Base-by-base conservation (phyloP, 768 basidiomycete genomes). In the Jaapia argillacea region DNA sequence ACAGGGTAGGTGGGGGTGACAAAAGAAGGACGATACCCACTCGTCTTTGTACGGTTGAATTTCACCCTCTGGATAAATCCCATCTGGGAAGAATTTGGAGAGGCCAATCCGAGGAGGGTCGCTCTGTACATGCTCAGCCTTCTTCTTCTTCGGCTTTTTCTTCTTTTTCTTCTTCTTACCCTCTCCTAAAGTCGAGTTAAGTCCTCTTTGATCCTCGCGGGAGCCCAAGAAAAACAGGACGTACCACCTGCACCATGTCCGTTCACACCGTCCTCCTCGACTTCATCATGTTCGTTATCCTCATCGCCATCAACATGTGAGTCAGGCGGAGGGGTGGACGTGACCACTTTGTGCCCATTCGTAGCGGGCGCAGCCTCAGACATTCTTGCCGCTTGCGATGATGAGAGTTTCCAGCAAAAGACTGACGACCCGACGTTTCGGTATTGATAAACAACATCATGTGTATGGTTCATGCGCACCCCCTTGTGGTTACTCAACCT, bases 1-100 rank as follows among this genome's bases (percentile, higher is more conserved):
- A n/a, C 2, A 7, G 40, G 23, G 24, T 5, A 48, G 33, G 24
- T 48, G 26, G 39, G 16, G 24, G 21, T 36, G 33, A 10, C 38
- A 38, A 24, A 23, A 20, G n/a, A n/a, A n/a, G n/a, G n/a, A n/a
- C 45, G 28, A 4, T 10, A 74, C 89, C 51, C 55, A 96, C 92
- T 93, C 88, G 63, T 92, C 76, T 56, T 81, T 81, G 69, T 98
- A 99, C 37, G 84, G 81, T 45, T 91, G 82, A 42, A 89, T 72
- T 67, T 98, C 86, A 33, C 93, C 96, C 54, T 86, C 86, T 2
- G 93, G 92, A 64, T 83, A 98, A 22, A 78, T 65, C n/a, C 86
- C 89, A 58, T 75, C 74, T 6, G 83, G 75, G 68, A 85, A 98
- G 44, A 98, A 73, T 61, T 89, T 92, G 52, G 85, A 84, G 48